phyloP scores from a whole-genome alignment of 495 filamentous ascomycete species.

The Penicillium flavigenum region DNA sequence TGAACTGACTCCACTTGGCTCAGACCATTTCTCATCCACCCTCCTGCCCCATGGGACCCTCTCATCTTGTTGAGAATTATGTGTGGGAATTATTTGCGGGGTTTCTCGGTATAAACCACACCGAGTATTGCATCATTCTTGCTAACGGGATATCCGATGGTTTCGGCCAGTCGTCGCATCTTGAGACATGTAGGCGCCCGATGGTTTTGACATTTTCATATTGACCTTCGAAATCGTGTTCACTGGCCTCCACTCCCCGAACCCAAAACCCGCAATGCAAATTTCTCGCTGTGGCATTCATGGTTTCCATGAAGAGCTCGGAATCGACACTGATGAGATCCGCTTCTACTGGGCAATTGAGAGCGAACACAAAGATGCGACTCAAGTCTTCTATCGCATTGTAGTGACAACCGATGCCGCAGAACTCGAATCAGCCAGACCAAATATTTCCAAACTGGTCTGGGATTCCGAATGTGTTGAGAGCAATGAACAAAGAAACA shows the following conservation, averaged over 20 bases:
- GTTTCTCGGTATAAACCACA: background rate
- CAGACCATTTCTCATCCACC: no score
- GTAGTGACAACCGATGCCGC: slow-evolving; percentile 15
- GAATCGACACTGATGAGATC: slow-evolving; percentile 30
- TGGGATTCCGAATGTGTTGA: slow-evolving; percentile 31
- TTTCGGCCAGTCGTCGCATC: background rate
- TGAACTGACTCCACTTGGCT: no score
- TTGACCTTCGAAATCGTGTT: background rate
- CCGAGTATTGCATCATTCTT: background rate
- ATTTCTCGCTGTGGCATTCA: slow-evolving; percentile 32
- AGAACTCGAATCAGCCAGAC: slow-evolving; percentile 1
- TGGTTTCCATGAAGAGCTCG: slow-evolving; percentile 31
- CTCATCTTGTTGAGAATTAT: background rate
- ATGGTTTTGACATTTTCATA: background rate
- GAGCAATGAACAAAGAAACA: slow-evolving; percentile 28
- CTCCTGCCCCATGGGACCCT: background rate
- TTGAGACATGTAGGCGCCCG: no score
- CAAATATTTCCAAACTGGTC: slow-evolving; percentile 4
- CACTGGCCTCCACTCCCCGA: background rate
- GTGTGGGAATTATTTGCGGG: background rate
- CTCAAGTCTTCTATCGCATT: slow-evolving; percentile 27
- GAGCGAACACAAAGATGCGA: slow-evolving; percentile 1
- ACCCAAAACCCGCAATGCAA: slow-evolving; percentile 11
- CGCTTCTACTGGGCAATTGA: slow-evolving; percentile 30
- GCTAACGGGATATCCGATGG: background rate